Evolutionary conservation across 441 rosid genomes (phyloP).

Genomic region (Gossypium davidsonii): DNA sequence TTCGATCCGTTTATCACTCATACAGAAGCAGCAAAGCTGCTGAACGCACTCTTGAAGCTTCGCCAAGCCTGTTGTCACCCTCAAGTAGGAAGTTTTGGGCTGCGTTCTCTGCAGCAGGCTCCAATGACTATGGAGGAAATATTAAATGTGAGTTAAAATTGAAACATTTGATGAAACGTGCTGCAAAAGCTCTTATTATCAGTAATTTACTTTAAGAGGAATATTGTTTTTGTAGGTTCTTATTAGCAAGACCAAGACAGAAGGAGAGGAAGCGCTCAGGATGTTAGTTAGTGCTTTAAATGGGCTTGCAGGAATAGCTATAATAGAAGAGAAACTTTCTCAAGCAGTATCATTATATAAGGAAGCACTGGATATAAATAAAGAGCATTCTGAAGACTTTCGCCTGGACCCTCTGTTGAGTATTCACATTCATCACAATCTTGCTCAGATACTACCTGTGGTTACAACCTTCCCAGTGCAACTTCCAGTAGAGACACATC

Average conservation of each 20-base stretch:
- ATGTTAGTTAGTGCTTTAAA: slow-evolving; percentile 78
- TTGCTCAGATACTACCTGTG: slow-evolving; percentile 61
- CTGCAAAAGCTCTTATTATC: slow-evolving; percentile 7
- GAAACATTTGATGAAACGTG: slow-evolving; percentile 6
- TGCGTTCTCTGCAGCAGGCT: slow-evolving; percentile 84
- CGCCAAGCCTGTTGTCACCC: slow-evolving; percentile 99
- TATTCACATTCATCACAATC: slow-evolving; percentile 91
- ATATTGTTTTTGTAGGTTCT: slow-evolving; percentile 55
- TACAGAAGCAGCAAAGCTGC: slow-evolving; percentile 76
- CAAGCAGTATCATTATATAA: slow-evolving; percentile 67
- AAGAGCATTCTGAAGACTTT: slow-evolving; percentile 75
- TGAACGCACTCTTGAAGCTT: slow-evolving; percentile 91
- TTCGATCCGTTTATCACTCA: slow-evolving; percentile 65
- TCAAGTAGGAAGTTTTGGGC: slow-evolving; percentile 96
- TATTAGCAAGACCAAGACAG: slow-evolving; percentile 78
- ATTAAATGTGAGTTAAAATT: slow-evolving; percentile 48
- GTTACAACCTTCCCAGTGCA: slow-evolving; percentile 31
- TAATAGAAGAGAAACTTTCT: slow-evolving; percentile 59
- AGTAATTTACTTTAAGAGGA: slow-evolving; percentile 22
- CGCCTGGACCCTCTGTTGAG: slow-evolving; percentile 84
- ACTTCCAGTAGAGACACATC: slow-evolving; percentile 26
- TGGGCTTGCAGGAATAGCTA: slow-evolving; percentile 89
- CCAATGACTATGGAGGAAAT: slow-evolving; percentile 99
- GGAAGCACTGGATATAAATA: slow-evolving; percentile 68
- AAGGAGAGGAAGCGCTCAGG: slow-evolving; percentile 97